phyloP scores from a whole-genome alignment of 176 grass and related monocot genomes.

The Lolium rigidum region DNA sequence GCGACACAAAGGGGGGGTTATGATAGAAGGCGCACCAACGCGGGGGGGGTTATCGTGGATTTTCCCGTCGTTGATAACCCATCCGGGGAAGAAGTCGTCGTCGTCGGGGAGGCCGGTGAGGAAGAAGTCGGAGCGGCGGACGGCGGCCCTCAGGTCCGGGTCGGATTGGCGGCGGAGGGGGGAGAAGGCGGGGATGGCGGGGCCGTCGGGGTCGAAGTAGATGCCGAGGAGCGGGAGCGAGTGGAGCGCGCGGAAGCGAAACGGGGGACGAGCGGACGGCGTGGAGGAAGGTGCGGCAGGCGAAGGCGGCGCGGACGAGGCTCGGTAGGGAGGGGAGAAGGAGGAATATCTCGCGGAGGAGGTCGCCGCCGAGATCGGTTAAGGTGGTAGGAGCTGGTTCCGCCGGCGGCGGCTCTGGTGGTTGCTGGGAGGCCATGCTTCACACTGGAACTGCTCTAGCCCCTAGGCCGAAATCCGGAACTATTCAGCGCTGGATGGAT shows the following conservation, averaged over 20 bases:
- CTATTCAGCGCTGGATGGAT: too few relatives aligned
- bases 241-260: conserved; percentile 14
- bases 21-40: too few relatives aligned
- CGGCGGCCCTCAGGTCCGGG: conserved; percentile 8
- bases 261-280: neutral
- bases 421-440: conserved; percentile 1
- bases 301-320: conserved; percentile 11
- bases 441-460: neutral
- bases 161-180: neutral
- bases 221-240: neutral
- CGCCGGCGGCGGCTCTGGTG: neutral
- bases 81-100: conserved; percentile 5
- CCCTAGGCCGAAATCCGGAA: too few relatives aligned
- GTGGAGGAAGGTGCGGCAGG: neutral
- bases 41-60: too few relatives aligned
- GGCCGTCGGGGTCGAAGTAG: conserved; percentile 7
- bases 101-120: conserved; percentile 13
- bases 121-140: conserved; percentile 11
- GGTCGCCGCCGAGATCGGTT: conserved; percentile 2
- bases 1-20: too few relatives aligned
- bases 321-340: neutral
- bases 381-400: neutral
- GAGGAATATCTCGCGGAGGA: neutral
- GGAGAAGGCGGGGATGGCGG: neutral
- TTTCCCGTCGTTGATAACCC: neutral